Evolutionary conservation across 148 eudicot genomes (phyloP).

Genomic region (Arbutus unedo): DNA sequence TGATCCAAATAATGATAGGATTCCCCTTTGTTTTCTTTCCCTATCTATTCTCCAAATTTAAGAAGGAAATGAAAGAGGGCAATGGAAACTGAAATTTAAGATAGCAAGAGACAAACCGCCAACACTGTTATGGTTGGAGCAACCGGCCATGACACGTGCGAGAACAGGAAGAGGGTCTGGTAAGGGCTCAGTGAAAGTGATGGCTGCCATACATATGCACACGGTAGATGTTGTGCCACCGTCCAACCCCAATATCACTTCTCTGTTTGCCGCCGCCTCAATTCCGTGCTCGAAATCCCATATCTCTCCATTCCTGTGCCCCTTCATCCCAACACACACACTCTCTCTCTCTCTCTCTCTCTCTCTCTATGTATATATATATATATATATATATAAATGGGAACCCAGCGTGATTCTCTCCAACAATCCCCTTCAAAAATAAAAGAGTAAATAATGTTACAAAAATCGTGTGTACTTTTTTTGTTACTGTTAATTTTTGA

Average conservation of each 20-base stretch:
- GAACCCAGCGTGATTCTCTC: too few species aligned
- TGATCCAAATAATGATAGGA: too few species aligned
- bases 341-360: too few species aligned
- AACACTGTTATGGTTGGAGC: conserved; percentile 85
- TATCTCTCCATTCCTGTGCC: conserved; percentile 47
- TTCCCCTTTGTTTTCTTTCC: too few species aligned
- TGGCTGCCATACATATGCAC: conserved; percentile 61
- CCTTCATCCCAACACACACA: conserved; percentile 29
- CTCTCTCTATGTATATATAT: too few species aligned
- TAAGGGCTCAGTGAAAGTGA: conserved; percentile 33
- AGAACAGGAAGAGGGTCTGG: conserved; percentile 55
- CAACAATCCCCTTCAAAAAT: too few species aligned
- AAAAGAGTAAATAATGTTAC: too few species aligned
- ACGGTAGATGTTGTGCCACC: conserved; percentile 63
- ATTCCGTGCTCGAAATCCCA: conserved; percentile 42
- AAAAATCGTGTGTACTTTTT: too few species aligned
- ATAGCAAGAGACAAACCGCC: conserved; percentile 44
- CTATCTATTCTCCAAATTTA: too few species aligned
- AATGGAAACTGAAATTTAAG: not conserved
- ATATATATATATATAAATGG: too few species aligned
- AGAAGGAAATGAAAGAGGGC: not conserved
- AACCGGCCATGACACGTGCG: conserved; percentile 66
- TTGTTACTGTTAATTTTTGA: too few species aligned
- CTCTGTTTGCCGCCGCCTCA: conserved; percentile 14
- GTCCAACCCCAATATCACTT: too few species aligned